Percentiles rank a stretch among this genome's conserved stretches.
phyloP scores from a whole-genome alignment of 331 rosid genomes.

The Ulmus americana region DNA sequence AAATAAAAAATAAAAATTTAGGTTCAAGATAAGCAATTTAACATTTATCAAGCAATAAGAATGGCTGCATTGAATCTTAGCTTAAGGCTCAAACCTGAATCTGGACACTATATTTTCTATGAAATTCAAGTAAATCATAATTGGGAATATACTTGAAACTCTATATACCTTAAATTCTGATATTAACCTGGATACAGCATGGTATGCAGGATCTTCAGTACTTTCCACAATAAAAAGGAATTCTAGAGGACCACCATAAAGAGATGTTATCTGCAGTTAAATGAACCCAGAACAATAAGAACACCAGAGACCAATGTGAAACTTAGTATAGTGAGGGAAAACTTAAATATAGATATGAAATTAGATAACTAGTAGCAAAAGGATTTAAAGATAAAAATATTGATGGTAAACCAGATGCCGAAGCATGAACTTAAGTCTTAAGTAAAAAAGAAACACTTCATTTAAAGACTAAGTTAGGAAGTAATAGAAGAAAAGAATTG shows the following conservation, averaged over 20 bases:
- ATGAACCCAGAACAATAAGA: slow-evolving; percentile 20
- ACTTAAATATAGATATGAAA: slow-evolving; percentile 5
- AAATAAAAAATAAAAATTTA: neutral
- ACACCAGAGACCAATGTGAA: neutral
- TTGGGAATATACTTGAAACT: slow-evolving; percentile 1
- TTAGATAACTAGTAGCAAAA: slow-evolving; percentile 10
- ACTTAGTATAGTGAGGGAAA: slow-evolving; percentile 8
- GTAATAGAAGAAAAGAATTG: neutral
- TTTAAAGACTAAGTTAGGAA: too few species aligned
- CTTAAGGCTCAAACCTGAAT: neutral
- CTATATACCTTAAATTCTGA: slow-evolving; percentile 61
- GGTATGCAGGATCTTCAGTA: slow-evolving; percentile 82
- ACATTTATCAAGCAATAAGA: neutral
- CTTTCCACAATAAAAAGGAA: slow-evolving; percentile 84
- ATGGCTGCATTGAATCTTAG: neutral
- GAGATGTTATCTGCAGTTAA: slow-evolving; percentile 73
- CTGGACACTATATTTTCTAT: neutral
- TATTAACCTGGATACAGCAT: slow-evolving; percentile 46
- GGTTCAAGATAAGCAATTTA: neutral
- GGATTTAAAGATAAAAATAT: slow-evolving; percentile 1
- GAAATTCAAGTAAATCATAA: neutral
- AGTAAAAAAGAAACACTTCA: too few species aligned
- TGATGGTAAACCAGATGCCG: neutral
- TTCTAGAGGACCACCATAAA: slow-evolving; percentile 92
- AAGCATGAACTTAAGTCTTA: too few species aligned